Percentiles rank a stretch among this genome's conserved stretches.
Evolutionary conservation across 352 stramenopile species (phyloP).

Genomic region (Globisporangium perplexum): DNA sequence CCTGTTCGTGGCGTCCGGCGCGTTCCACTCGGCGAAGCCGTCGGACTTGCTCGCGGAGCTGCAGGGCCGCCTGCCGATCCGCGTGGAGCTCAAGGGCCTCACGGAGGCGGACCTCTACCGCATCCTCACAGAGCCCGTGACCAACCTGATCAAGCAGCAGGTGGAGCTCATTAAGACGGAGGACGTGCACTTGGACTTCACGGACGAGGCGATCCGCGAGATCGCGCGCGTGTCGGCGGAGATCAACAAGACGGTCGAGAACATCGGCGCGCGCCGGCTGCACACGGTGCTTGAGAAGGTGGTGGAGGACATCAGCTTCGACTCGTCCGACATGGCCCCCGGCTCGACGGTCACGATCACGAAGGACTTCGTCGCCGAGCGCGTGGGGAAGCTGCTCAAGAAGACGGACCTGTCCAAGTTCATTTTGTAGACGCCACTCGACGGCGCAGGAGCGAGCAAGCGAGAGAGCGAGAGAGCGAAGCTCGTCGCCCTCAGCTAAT

Average conservation of each 20-base stretch:
- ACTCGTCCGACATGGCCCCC: slow-evolving; percentile 90
- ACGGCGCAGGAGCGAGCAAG: not conserved
- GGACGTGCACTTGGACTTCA: slow-evolving; percentile 94
- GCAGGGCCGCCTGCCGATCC: slow-evolving; percentile 97
- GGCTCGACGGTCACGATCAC: slow-evolving; percentile 88
- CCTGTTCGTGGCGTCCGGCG: slow-evolving; percentile 96
- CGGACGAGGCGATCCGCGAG: slow-evolving; percentile 96
- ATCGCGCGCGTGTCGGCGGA: slow-evolving; percentile 94
- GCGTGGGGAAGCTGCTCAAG: slow-evolving; percentile 93
- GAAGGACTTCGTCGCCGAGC: slow-evolving; percentile 92
- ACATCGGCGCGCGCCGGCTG: slow-evolving; percentile 97
- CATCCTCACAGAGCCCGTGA: slow-evolving; percentile 99
- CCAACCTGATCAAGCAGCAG: slow-evolving; percentile 98
- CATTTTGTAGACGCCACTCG: slow-evolving; percentile 89
- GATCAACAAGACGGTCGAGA: slow-evolving; percentile 97
- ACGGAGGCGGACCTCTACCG: slow-evolving; percentile 98
- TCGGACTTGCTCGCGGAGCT: slow-evolving; percentile 98
- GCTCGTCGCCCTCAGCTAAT: not conserved
- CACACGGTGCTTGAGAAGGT: slow-evolving; percentile 98
- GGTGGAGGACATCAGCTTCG: slow-evolving; percentile 98
- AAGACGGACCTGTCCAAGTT: slow-evolving; percentile 97
- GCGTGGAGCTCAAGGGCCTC: slow-evolving; percentile 97
- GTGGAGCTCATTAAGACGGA: slow-evolving; percentile 97
- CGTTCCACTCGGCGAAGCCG: slow-evolving; percentile 97
- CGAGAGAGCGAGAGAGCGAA: not conserved